These are phyloP conservation scores for Aspergillus bridgeri DNA, from an alignment of 495 filamentous ascomycete species.

Conservation along the genomic window DNA sequence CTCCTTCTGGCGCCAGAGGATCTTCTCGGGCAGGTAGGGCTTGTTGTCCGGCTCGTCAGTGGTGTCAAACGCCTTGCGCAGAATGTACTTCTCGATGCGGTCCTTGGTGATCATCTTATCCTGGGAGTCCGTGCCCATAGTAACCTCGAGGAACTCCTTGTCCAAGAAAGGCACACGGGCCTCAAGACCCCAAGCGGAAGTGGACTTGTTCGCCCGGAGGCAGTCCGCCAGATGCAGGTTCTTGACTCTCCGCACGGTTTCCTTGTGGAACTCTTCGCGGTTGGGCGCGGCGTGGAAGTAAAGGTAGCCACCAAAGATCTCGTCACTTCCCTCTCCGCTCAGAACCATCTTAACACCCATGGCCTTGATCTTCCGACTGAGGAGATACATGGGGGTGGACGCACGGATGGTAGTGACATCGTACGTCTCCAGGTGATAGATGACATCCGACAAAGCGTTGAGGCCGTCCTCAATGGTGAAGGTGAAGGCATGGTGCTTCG, in stretches of 20 bases:
- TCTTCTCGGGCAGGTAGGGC: conserved; percentile 89
- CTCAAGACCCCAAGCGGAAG: conserved; percentile 97
- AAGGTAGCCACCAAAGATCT: conserved; percentile 97
- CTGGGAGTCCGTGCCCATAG: conserved; percentile 87
- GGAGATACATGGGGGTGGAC: conserved; percentile 97
- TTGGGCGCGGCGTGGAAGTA: conserved; percentile 95
- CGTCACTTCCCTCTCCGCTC: conserved; percentile 92
- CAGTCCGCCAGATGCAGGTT: conserved; percentile 94
- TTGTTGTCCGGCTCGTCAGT: conserved; percentile 70
- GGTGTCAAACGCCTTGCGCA: conserved; percentile 96
- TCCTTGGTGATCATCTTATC: conserved; percentile 95
- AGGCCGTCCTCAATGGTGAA: conserved; percentile 97
- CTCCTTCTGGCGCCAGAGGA: conserved; percentile 98
- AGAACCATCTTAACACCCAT: conserved; percentile 99
- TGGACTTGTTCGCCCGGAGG: conserved; percentile 97
- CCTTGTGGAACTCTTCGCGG: conserved; percentile 87
- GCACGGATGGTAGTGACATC: conserved; percentile 98
- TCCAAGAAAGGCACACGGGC: conserved; percentile 97
- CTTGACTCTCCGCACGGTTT: conserved; percentile 89
- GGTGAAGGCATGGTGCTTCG: conserved; percentile 95
- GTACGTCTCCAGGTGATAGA: conserved; percentile 95
- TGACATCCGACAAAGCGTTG: conserved; percentile 92
- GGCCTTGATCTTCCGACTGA: conserved; percentile 97
- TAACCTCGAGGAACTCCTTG: conserved; percentile 86
- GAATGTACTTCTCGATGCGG: conserved; percentile 92